A percentile compares a stretch with the other conserved stretches of the same genome.
Evolutionary conservation across 2,329 filamentous ascomycete genomes (phyloP).

Genomic region (Fusarium poae): DNA sequence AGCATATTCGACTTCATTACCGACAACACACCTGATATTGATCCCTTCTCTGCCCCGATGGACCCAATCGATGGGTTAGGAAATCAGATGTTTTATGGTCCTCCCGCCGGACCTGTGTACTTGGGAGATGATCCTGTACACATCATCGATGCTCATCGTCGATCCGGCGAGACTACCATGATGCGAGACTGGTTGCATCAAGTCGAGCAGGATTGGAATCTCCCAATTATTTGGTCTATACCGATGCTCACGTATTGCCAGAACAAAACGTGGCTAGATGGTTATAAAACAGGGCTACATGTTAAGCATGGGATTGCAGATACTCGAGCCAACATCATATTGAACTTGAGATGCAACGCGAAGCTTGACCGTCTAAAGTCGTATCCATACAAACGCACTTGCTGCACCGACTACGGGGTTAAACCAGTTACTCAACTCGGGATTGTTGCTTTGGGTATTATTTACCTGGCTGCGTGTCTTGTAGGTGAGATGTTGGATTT

Average conservation of each 20-base stretch:
- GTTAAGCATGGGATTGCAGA: conserved; percentile 43
- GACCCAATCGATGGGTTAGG: conserved; percentile 44
- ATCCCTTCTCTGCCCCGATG: conserved; percentile 27
- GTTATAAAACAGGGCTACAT: conserved; percentile 42
- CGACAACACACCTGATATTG: not conserved
- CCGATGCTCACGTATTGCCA: conserved; percentile 14
- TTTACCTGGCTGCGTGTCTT: conserved; percentile 28
- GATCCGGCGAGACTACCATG: conserved; percentile 10
- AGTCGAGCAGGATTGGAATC: conserved; percentile 7
- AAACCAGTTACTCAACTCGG: conserved; percentile 38
- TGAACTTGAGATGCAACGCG: conserved; percentile 66
- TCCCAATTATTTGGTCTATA: conserved; percentile 35
- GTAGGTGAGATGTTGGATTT: conserved; percentile 3
- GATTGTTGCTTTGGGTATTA: conserved; percentile 25
- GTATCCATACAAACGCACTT: conserved; percentile 64
- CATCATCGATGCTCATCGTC: not conserved
- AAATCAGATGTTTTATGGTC: conserved; percentile 47
- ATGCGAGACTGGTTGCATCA: not conserved
- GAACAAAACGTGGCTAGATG: conserved; percentile 7
- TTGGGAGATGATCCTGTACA: conserved; percentile 9
- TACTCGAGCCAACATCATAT: conserved; percentile 56
- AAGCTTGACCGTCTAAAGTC: conserved; percentile 48
- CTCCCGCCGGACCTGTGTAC: conserved; percentile 41
- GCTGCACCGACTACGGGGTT: conserved; percentile 62
- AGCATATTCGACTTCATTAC: not conserved